Base-by-base conservation (phyloP, 345 rosid genomes). In the Gossypium rotundifolium region DNA sequence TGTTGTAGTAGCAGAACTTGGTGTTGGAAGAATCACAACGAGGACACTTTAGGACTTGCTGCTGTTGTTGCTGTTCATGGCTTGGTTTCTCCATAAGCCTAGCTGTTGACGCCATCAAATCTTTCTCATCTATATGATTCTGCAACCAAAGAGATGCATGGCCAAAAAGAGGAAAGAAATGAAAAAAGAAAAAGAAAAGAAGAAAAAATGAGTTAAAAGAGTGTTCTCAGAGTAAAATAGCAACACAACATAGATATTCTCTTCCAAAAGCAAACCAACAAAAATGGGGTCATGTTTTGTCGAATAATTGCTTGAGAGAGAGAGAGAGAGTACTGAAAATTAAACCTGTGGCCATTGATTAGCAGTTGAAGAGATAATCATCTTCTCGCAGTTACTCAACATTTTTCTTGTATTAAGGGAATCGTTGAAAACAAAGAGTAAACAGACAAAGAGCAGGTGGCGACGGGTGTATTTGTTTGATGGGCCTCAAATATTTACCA, bases 1-100 rank as follows among this genome's bases (percentile, higher is more conserved):
- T 90, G 84, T 90, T 90, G 84, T 85, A 90, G 87, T 90, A 90
- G 66, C 94, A 90, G 75, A 88, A 88, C 81, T 91, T 91, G 11
- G 93, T 88, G 84, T 89, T 91, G 0, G 89, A 83, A 0, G 96
- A 91, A 46, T 91, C 90, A 55, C 95, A 90, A n/a, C 95, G 92
- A 63, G 95, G 95, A 67, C 95, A 90, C 79, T 84, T 90, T 2
- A 88, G 87, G 54, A 88, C 81, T 3, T 69, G 83, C 38, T 40
- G 81, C 22, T 79, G 88, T 10, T 78, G 83, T 29, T 79, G 84
- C 42, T 76, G 49, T 23, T 76, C 71, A 61, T 76, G 78, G 63
- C 71, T 75, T 54, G 82, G 80, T 75, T 77, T 80, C 71, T 84
- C 88, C 86, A 81, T 76, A 65, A 74, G 68, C 73, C 78, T 84